Evolutionary conservation across 2,329 filamentous ascomycete species (phyloP), one percentile per base, ranked within the genome.

Genomic region (Verticillium isaacii): DNA sequence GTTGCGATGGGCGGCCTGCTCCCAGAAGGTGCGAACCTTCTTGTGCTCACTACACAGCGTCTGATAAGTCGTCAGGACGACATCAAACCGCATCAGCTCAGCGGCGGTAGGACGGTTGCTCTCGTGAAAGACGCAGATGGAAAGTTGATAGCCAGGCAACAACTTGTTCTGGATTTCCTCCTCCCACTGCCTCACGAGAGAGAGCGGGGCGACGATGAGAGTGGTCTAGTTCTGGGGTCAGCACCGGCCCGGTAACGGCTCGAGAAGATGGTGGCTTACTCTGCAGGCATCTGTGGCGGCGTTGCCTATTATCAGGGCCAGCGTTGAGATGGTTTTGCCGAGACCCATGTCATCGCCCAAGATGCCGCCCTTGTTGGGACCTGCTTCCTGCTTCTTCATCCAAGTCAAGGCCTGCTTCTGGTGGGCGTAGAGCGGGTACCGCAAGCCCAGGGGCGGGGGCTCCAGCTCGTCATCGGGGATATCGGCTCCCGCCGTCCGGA

Each of bases 321-420:
- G 80, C 5, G 91, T 89, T 64, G 94, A 92, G 29, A 97, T 89
- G 0, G 91, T 94, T 75, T 95, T 94, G 8, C 91, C 91, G 12
- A 94, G 78, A 8, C 91, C 91, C 91, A 94, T 95, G 65, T 92
- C 90, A 68, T 92, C 90, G 1, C 88, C 89, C 29, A 93, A 78
- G 61, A 94, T 92, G 25, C 90, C 89, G 19, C 91, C 91, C 68
- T 89, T 92, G 69, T 90, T 92, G 60, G 88, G 81, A 9, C 90
- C 87, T 61, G 85, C 81, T 73, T 94, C 91, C 80, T 89, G 90
- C 7, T 85, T 83, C 68, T 87, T 87, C 77, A 95, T 84, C 91
- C 91, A 95, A 1, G 86, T 82, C 41, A 94, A 73, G 3, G 89
- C 91, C 19, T 94, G 78, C 68, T 91, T 88, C 71, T 97, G 93